These are phyloP conservation scores for Suillus variegatus DNA, from an alignment of 768 basidiomycete species.

Conservation along the genomic window DNA sequence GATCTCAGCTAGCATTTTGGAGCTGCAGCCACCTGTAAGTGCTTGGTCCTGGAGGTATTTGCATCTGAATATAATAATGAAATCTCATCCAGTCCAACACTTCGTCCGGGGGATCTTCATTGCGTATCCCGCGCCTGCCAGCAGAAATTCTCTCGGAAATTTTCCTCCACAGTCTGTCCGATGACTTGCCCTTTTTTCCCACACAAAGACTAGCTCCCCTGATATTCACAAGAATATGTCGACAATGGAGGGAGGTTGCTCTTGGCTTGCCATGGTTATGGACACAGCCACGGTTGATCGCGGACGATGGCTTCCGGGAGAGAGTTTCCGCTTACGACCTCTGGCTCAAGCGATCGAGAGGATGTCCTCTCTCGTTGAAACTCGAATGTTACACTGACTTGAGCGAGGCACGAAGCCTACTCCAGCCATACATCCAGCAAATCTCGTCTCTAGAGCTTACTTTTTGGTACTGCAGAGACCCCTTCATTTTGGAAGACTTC, in stretches of 20 bases:
- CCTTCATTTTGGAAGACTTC: constrained; percentile 6
- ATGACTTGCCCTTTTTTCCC: constrained; percentile 25
- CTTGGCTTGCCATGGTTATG: constrained; percentile 45
- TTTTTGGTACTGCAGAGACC: neutral
- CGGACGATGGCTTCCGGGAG: constrained; percentile 7
- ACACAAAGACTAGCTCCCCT: constrained; percentile 33
- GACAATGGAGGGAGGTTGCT: constrained; percentile 42
- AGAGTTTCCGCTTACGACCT: neutral
- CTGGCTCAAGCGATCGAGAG: neutral
- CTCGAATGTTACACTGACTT: neutral
- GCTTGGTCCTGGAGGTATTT: neutral
- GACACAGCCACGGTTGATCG: constrained; percentile 38
- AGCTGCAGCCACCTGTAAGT: neutral
- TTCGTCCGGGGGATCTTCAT: constrained; percentile 21
- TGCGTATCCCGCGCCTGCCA: constrained; percentile 40
- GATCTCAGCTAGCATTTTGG: neutral
- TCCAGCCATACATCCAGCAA: constrained; percentile 21
- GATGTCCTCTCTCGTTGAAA: neutral
- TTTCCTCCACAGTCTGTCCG: constrained; percentile 41
- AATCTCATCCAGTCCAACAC: constrained; percentile 12
- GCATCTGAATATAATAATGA: neutral
- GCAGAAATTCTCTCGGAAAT: constrained; percentile 49
- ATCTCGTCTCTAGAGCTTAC: constrained; percentile 6
- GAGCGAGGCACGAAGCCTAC: neutral
- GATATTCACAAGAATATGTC: constrained; percentile 42